Conservation (phyloP, 2,329 filamentous ascomycete genomes). For the Xylariaceae sp. region DNA sequence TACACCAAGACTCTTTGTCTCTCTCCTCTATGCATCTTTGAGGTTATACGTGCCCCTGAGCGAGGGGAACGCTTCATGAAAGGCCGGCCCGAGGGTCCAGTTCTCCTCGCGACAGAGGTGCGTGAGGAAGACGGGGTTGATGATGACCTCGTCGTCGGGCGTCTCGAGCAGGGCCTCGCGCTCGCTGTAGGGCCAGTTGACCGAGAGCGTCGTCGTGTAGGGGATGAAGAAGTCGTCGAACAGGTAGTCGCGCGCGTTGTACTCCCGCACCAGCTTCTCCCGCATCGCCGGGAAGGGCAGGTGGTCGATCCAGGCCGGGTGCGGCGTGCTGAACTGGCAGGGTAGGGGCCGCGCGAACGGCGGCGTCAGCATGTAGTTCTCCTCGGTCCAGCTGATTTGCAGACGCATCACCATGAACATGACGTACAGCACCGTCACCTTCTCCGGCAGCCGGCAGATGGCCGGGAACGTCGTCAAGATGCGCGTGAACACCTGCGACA, state of each 20-base stretch:
- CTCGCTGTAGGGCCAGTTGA: conserved; percentile 82
- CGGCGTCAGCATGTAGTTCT: conserved; percentile 74
- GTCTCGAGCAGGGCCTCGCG: conserved; percentile 62
- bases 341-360: conserved; percentile 63
- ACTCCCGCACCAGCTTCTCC: conserved; percentile 37
- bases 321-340: conserved; percentile 59
- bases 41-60: conserved; percentile 42
- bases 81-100: conserved; percentile 71
- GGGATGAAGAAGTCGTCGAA: conserved; percentile 83
- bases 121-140: conserved; percentile 81
- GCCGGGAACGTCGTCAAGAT: conserved; percentile 80
- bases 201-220: conserved; percentile 66
- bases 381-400: conserved; percentile 72
- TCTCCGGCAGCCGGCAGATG: conserved; percentile 71
- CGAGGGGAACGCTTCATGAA: conserved; percentile 59
- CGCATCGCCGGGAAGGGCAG: conserved; percentile 75
- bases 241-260: conserved; percentile 43
- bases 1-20: too few relatives aligned
- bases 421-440: conserved; percentile 72
- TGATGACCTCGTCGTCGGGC: conserved; percentile 60
- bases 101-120: conserved; percentile 72
- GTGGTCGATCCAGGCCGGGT: conserved; percentile 80
- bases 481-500: conserved; percentile 81
- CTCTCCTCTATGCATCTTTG: too few relatives aligned
- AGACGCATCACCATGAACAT: conserved; percentile 88